Conservation (phyloP, 1,284 basidiomycete genomes). For the Limonomyces culmigenus region DNA sequence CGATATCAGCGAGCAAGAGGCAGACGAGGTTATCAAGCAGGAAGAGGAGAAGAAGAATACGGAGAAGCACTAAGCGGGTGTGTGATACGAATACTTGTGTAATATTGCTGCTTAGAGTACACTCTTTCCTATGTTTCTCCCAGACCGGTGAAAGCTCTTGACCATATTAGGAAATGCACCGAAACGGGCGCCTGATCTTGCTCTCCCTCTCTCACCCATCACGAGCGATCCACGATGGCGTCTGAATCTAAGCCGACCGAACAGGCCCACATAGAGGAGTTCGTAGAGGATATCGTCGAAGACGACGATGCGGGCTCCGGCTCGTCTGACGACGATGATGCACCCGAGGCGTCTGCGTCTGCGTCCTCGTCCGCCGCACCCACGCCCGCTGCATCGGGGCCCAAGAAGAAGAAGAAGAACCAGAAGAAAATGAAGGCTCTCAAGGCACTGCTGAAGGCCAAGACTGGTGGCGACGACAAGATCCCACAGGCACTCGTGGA, state of each 20-base stretch:
- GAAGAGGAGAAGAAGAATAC: slow-evolving; percentile 4
- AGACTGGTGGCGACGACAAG: slow-evolving; percentile 16
- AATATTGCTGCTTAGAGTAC: too few species aligned
- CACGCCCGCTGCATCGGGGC: neutral
- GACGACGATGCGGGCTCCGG: neutral
- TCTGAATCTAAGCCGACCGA: neutral
- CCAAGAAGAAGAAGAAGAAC: slow-evolving; percentile 58
- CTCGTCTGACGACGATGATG: neutral
- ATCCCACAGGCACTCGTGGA: slow-evolving; percentile 44
- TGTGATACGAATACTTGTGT: too few species aligned
- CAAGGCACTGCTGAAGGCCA: slow-evolving; percentile 29
- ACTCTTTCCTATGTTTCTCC: too few species aligned
- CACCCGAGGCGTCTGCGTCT: too few species aligned
- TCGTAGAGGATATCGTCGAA: neutral
- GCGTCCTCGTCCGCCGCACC: neutral
- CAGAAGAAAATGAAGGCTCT: slow-evolving; percentile 51
- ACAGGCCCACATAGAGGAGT: neutral
- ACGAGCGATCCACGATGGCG: slow-evolving; percentile 23
- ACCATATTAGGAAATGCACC: too few species aligned
- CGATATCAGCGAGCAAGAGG: slow-evolving; percentile 10
- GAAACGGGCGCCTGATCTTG: too few species aligned
- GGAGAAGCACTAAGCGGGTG: too few species aligned
- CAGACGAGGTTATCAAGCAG: slow-evolving; percentile 7
- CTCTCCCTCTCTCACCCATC: slow-evolving; percentile 2
- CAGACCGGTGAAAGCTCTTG: too few species aligned